Evolutionary conservation across 345 rosid species (phyloP).

Genomic region (Pseudoturritis turrita): DNA sequence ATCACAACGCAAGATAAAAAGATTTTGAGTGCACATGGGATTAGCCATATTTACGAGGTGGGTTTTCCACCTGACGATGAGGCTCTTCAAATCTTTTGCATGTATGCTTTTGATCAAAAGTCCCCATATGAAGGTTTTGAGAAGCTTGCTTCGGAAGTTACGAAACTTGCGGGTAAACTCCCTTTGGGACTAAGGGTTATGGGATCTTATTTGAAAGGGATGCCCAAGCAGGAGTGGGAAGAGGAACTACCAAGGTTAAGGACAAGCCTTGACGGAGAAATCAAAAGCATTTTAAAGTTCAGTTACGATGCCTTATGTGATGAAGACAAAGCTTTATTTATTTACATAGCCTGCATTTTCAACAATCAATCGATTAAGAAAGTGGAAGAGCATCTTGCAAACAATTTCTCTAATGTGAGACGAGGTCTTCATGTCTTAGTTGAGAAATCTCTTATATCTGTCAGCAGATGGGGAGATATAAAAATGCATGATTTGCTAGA

Average conservation of each 20-base stretch:
- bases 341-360: constrained; percentile 31
- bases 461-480: not conserved
- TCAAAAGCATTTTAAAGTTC: constrained; percentile 2
- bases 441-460: constrained; percentile 25
- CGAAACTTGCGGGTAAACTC: constrained; percentile 6
- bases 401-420: not conserved
- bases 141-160: not conserved
- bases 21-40: not conserved
- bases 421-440: not conserved
- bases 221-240: constrained; percentile 8
- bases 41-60: not conserved
- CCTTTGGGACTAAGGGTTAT: constrained; percentile 35
- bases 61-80: not conserved
- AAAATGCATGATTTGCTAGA: constrained; percentile 28
- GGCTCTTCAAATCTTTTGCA: constrained; percentile 16
- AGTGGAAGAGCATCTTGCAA: not conserved
- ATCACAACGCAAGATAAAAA: constrained; percentile 20
- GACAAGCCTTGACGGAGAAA: constrained; percentile 9
- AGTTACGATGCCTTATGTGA: constrained; percentile 30
- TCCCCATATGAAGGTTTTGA: not conserved
- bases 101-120: not conserved
- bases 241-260: constrained; percentile 11
- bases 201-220: constrained; percentile 17
- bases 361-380: not conserved
- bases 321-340: constrained; percentile 18